Evolutionary conservation across 2,329 filamentous ascomycete genomes (phyloP).

Genomic region (Colletotrichum cuscutae): DNA sequence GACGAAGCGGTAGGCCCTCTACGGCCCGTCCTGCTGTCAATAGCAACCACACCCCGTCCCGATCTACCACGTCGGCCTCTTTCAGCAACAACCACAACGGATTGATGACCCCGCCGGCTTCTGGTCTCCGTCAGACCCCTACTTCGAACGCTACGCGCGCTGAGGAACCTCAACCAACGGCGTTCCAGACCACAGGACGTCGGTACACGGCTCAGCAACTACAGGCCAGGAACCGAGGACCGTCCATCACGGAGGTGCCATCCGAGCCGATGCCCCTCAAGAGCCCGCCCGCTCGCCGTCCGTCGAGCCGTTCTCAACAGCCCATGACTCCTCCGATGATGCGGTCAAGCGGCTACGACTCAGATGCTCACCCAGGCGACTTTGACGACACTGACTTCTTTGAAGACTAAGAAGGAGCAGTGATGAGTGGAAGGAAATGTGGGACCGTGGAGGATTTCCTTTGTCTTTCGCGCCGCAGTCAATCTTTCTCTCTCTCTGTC

Average conservation of each 20-base stretch:
- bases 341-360: conserved; percentile 67
- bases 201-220: conserved; percentile 64
- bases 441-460: conserved; percentile 23
- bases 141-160: conserved; percentile 51
- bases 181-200: conserved; percentile 69
- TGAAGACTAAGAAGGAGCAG: conserved; percentile 55
- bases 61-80: conserved; percentile 58
- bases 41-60: conserved; percentile 67
- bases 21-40: conserved; percentile 45
- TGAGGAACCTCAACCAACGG: conserved; percentile 63
- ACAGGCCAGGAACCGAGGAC: conserved; percentile 48
- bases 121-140: conserved; percentile 73
- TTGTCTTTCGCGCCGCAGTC: conserved; percentile 31
- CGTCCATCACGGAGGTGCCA: conserved; percentile 46
- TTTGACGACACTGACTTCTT: conserved; percentile 71
- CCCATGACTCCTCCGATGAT: conserved; percentile 73
- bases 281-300: conserved; percentile 56
- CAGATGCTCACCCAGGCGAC: conserved; percentile 68
- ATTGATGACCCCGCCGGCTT: conserved; percentile 89
- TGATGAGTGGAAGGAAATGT: conserved; percentile 35
- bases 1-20: conserved; percentile 10
- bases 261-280: conserved; percentile 52
- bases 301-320: conserved; percentile 48
- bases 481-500: conserved; percentile 27
- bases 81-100: conserved; percentile 68